These are phyloP conservation scores for Stevia rebaudiana DNA, from an alignment of 140 eudicot species.

Conservation along the genomic window DNA sequence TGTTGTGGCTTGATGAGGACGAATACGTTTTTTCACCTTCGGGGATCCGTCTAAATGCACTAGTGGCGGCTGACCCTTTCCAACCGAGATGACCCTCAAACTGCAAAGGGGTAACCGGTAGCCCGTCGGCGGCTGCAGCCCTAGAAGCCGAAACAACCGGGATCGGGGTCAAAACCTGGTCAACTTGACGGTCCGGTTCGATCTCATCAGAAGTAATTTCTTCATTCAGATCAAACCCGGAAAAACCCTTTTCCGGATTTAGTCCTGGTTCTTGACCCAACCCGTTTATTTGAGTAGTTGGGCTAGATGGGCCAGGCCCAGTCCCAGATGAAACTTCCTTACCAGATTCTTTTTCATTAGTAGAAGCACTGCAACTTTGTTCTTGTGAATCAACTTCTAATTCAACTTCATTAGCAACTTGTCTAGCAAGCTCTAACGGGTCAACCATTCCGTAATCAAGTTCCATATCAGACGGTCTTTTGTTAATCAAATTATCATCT, in stretches of 20 bases:
- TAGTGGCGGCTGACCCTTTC: conserved; percentile 92
- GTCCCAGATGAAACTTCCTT: conserved; percentile 32
- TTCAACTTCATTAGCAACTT: conserved; percentile 81
- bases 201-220: conserved; percentile 53
- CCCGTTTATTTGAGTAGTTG: conserved; percentile 39
- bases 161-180: conserved; percentile 35
- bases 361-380: conserved; percentile 60
- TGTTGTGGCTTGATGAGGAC: conserved; percentile 42
- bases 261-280: conserved; percentile 40
- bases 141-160: conserved; percentile 79
- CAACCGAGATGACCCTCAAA: conserved; percentile 80
- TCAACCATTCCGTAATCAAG: conserved; percentile 63
- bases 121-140: conserved; percentile 54
- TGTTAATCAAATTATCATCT: conserved; percentile 29
- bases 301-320: conserved; percentile 16
- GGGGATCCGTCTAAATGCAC: conserved; percentile 70
- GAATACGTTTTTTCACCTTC: conserved; percentile 42
- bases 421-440: conserved; percentile 80
- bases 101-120: conserved; percentile 60
- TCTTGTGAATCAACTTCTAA: conserved; percentile 64
- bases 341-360: conserved; percentile 29
- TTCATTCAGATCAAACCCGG: conserved; percentile 71
- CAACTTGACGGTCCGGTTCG: conserved; percentile 23
- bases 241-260: conserved; percentile 33
- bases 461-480: conserved; percentile 46